A percentile compares a stretch with the other conserved stretches of the same genome.
Evolutionary conservation across 2,329 filamentous ascomycete species (phyloP).

Genomic region (Calonectria pauciramosa): DNA sequence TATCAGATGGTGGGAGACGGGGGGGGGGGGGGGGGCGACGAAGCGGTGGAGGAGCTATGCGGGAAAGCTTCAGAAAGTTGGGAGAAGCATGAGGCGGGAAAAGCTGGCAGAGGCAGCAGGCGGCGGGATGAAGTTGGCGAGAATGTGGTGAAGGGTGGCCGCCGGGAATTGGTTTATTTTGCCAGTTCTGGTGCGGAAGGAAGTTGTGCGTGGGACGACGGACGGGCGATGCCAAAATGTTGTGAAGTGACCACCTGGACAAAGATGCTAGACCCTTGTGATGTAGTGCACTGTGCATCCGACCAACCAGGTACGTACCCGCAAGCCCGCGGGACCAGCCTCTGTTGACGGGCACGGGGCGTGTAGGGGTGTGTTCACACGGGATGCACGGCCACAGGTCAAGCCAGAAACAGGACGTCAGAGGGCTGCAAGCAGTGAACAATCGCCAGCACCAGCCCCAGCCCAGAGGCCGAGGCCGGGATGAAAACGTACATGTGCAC

Average conservation of each 20-base stretch:
- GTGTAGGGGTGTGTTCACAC: slow-evolving; percentile 15
- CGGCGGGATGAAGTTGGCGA: background rate
- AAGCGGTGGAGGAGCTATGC: slow-evolving; percentile 23
- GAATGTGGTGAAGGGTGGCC: background rate
- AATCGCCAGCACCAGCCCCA: background rate
- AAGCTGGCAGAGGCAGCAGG: slow-evolving; percentile 26
- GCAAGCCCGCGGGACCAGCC: slow-evolving; percentile 18
- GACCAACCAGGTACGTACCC: slow-evolving; percentile 28
- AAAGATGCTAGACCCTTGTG: slow-evolving; percentile 31
- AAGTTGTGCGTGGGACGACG: slow-evolving; percentile 27
- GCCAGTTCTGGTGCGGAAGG: slow-evolving; percentile 1
- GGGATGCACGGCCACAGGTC: background rate
- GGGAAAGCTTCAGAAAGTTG: slow-evolving; percentile 32
- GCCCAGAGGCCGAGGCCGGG: background rate
- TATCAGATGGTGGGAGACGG: slow-evolving; percentile 24
- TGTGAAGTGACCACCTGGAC: slow-evolving; percentile 34
- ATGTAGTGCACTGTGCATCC: slow-evolving; percentile 16
- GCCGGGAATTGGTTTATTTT: slow-evolving; percentile 20
- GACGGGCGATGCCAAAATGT: slow-evolving; percentile 21
- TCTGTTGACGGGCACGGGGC: slow-evolving; percentile 4
- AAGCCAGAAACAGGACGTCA: background rate
- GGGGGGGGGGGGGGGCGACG: slow-evolving; percentile 15
- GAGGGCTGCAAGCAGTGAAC: slow-evolving; percentile 4
- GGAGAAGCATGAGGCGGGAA: slow-evolving; percentile 25
- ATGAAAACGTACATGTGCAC: slow-evolving; percentile 4